A percentile compares a stretch with the other conserved stretches of the same genome.
These are phyloP conservation scores for Aspergillus campestris DNA, from an alignment of 495 filamentous ascomycete genomes.

Conservation along the genomic window DNA sequence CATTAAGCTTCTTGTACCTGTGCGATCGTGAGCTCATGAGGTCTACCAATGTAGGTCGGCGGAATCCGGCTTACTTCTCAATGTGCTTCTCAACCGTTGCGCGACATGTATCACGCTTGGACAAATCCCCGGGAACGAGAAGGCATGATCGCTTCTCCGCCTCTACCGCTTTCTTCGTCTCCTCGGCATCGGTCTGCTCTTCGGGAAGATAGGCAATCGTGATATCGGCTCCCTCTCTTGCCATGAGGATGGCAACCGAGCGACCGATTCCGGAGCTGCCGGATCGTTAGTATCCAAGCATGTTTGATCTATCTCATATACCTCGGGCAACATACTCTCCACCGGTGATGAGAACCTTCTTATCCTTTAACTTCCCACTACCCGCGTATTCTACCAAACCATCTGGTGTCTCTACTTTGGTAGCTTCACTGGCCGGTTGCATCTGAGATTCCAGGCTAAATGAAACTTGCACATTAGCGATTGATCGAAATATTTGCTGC, in stretches of 20 bases:
- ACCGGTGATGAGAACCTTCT: conserved; percentile 47
- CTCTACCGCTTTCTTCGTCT: conserved; percentile 46
- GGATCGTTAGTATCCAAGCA: neutral
- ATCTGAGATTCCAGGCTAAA: neutral
- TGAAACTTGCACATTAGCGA: neutral
- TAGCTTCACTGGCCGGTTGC: conserved; percentile 7
- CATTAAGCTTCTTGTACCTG: conserved; percentile 41
- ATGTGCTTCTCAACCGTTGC: conserved; percentile 44
- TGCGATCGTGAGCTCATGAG: too few species aligned
- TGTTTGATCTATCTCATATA: neutral
- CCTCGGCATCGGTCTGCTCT: conserved; percentile 45
- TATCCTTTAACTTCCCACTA: conserved; percentile 40
- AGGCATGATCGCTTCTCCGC: conserved; percentile 35
- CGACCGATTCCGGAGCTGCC: conserved; percentile 45
- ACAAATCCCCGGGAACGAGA: conserved; percentile 41
- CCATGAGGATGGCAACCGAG: conserved; percentile 47
- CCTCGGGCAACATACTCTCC: conserved; percentile 34
- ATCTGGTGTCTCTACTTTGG: conserved; percentile 21
- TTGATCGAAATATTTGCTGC: neutral
- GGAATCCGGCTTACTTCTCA: conserved; percentile 20
- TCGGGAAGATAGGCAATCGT: conserved; percentile 47
- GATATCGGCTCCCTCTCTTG: conserved; percentile 47
- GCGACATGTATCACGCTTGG: conserved; percentile 35
- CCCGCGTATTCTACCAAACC: conserved; percentile 38
- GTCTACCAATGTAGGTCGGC: too few species aligned